These are phyloP conservation scores for Trichoderma parareesei DNA, from an alignment of 495 filamentous ascomycete genomes.

Conservation along the genomic window DNA sequence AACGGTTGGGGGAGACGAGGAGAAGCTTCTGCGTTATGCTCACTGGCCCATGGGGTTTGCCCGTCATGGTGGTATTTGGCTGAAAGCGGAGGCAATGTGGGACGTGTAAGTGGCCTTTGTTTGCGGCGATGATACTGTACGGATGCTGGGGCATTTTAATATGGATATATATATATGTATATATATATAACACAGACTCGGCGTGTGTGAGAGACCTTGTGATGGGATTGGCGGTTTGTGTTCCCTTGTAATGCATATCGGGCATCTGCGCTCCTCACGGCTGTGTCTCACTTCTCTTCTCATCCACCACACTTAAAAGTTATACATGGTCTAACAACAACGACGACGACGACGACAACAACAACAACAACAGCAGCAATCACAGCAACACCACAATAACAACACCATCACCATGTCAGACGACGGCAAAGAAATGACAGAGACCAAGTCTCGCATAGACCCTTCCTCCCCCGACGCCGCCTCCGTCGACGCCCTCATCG, in stretches of 20 bases:
- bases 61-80: background rate
- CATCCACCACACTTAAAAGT: background rate
- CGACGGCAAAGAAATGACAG: background rate
- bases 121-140: too few relatives aligned
- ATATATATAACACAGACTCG: too few relatives aligned
- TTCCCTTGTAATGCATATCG: background rate
- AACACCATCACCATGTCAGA: background rate
- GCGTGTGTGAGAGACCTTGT: background rate
- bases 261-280: background rate
- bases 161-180: background rate
- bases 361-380: too few relatives aligned
- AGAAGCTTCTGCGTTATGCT: background rate
- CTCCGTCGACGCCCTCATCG: slow-evolving; percentile 20
- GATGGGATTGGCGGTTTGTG: background rate
- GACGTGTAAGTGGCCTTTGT: background rate
- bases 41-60: background rate
- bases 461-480: background rate
- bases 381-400: background rate
- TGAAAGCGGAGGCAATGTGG: background rate
- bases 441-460: background rate
- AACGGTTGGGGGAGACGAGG: background rate
- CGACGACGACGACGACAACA: too few relatives aligned
- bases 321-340: background rate
- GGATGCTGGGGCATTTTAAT: background rate
- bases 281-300: background rate